These are phyloP conservation scores for Alternaria sp. DNA, from an alignment of 2,329 filamentous ascomycete genomes.

Conservation along the genomic window DNA sequence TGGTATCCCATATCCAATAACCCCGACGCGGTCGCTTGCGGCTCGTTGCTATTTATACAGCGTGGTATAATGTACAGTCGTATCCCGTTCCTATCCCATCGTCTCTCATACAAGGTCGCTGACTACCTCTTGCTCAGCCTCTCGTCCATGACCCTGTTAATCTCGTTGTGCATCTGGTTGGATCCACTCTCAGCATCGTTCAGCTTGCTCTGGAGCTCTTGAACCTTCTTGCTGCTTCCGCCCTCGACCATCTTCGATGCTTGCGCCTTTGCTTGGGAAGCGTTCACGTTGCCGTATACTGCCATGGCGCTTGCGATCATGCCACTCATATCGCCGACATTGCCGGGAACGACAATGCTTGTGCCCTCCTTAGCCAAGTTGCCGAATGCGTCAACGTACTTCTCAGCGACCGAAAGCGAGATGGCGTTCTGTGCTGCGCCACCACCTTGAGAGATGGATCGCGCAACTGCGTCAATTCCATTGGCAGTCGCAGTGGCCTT, in stretches of 20 bases:
- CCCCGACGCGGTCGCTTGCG: conserved; percentile 27
- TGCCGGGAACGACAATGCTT: conserved; percentile 92
- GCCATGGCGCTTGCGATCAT: conserved; percentile 98
- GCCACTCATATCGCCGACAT: conserved; percentile 92
- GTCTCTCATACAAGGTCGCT: neutral
- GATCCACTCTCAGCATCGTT: conserved; percentile 30
- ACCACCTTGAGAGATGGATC: conserved; percentile 74
- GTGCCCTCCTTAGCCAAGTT: conserved; percentile 95
- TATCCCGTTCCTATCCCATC: conserved; percentile 7
- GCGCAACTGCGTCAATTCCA: conserved; percentile 86
- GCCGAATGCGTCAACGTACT: conserved; percentile 95
- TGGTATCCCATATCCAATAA: conserved; percentile 17
- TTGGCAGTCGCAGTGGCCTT: conserved; percentile 84
- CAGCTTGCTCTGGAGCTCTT: conserved; percentile 39
- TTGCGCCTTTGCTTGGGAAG: conserved; percentile 75
- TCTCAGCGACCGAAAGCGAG: conserved; percentile 89
- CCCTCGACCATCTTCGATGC: conserved; percentile 55
- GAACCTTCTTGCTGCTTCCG: conserved; percentile 33
- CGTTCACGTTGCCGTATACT: conserved; percentile 91
- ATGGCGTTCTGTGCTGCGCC: conserved; percentile 82
- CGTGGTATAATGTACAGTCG: conserved; percentile 41
- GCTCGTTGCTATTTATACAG: conserved; percentile 39
- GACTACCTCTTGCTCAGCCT: conserved; percentile 39
- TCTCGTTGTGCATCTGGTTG: conserved; percentile 37
- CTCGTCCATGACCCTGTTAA: conserved; percentile 46